phyloP scores from a whole-genome alignment of 768 basidiomycete species.

The Boletus eberwhitei region DNA sequence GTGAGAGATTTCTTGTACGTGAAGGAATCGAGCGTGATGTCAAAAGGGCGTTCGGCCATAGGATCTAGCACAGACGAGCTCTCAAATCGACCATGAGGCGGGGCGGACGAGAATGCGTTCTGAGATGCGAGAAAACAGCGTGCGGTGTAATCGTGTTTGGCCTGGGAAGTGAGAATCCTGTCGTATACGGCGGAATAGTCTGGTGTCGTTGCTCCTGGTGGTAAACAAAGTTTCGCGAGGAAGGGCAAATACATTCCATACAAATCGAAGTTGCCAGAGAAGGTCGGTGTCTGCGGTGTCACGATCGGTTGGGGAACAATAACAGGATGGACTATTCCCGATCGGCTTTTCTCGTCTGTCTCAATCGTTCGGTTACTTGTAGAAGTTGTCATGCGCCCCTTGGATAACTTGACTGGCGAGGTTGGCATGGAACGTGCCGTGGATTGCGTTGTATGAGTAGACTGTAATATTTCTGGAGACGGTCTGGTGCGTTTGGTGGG shows the following conservation, averaged over 20 bases:
- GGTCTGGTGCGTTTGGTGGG: conserved; percentile 18
- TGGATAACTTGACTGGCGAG: conserved; percentile 9
- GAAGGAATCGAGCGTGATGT: conserved; percentile 27
- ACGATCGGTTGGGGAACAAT: conserved; percentile 4
- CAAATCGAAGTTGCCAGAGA: conserved; percentile 39
- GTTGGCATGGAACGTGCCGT: not conserved
- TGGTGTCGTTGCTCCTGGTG: conserved; percentile 24
- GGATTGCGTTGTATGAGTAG: conserved; percentile 5
- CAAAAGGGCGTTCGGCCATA: conserved; percentile 35
- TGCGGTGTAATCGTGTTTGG: conserved; percentile 37
- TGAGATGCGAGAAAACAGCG: conserved; percentile 25
- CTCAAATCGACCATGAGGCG: conserved; percentile 24
- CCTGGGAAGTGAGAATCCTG: conserved; percentile 36
- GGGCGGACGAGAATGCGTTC: conserved; percentile 3
- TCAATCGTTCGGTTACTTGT: not conserved
- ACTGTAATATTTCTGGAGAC: conserved; percentile 9
- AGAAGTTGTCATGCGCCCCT: conserved; percentile 1
- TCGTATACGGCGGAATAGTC: conserved; percentile 33
- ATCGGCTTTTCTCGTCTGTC: not conserved
- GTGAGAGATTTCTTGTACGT: conserved; percentile 23
- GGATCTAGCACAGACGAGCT: conserved; percentile 31
- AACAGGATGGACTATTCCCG: conserved; percentile 5
- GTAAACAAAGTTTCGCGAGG: conserved; percentile 33
- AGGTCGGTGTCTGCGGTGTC: conserved; percentile 7
- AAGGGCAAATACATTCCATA: conserved; percentile 39